Base-by-base conservation (phyloP, 805 yeast genomes). In the Wickerhamomyces pijperi region DNA sequence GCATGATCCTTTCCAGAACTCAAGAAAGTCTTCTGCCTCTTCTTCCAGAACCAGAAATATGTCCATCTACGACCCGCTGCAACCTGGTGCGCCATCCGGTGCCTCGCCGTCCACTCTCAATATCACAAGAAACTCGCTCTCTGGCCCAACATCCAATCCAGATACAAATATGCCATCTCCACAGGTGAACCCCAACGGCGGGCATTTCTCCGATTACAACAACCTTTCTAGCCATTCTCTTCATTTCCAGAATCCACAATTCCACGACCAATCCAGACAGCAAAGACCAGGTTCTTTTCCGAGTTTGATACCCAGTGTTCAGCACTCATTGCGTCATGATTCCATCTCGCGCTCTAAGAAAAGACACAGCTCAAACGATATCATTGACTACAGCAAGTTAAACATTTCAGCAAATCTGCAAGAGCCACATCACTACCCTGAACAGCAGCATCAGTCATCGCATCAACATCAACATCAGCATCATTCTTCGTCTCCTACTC, bases 1-100 rank as follows among this genome's bases (percentile, higher is more conserved):
- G 1, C 50, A 45, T n/a, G 52, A 54, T 34, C 54, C 55, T 6
- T 53, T 51, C 42, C 42, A 38, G 6, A 34, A 43, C 15, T 53
- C 51, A 16, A 25, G 55, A 17, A 48, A 45, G 37, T 42, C 50
- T 2, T 46, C 55, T 6, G 34, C 47, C 9, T 41, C 49, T 7
- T 46, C 54, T 1, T 39, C 49, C 9, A 46, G 48, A 39, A 38
- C 51, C 8, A 44, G 59, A 40, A 44, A 48, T 21, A 42, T 51
- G 50, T 53, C 58, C 3, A 38, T 54, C 3, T 51, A 46, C 39
- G 58, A 54, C 37, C 58, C 58, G 6, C 40, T 54, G 12, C 56
- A 52, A 28, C 45, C 51, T 15, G 39, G 39, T n/a, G 23, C 44
- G 9, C 35, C 41, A 13, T 19, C 39, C 6, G 1, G n/a, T 33